phyloP scores from a whole-genome alignment of 352 stramenopile genomes.

The Phytophthora hybrid region DNA sequence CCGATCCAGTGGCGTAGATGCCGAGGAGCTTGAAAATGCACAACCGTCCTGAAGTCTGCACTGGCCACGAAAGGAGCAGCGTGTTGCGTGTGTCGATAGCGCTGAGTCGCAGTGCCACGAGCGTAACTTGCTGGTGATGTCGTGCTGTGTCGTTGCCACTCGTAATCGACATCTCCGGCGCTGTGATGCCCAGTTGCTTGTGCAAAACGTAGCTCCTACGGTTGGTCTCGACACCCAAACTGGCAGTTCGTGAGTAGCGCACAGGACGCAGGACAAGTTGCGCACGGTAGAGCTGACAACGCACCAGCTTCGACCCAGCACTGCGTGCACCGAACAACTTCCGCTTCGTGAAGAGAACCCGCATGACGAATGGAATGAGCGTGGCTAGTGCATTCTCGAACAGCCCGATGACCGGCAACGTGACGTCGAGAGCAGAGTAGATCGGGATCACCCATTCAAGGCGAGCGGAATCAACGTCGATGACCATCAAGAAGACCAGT shows the following conservation, averaged over 20 bases:
- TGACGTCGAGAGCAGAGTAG: conserved; percentile 27
- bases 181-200: conserved; percentile 34
- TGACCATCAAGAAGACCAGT: conserved; percentile 31
- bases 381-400: conserved; percentile 53
- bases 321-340: conserved; percentile 38
- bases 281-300: conserved; percentile 45
- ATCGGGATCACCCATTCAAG: conserved; percentile 8
- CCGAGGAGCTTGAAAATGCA: neutral
- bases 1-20: conserved; percentile 17
- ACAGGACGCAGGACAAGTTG: conserved; percentile 37
- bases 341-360: conserved; percentile 41
- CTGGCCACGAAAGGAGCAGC: conserved; percentile 16
- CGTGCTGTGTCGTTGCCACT: conserved; percentile 29
- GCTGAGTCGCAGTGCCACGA: conserved; percentile 42
- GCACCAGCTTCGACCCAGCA: conserved; percentile 39
- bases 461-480: conserved; percentile 32
- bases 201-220: conserved; percentile 22
- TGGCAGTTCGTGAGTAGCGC: conserved; percentile 22
- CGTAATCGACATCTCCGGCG: conserved; percentile 24
- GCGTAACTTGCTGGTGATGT: conserved; percentile 45
- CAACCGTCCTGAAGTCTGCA: neutral
- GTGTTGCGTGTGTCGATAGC: conserved; percentile 37
- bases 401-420: conserved; percentile 43
- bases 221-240: conserved; percentile 10
- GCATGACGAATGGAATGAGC: conserved; percentile 46